A percentile compares a stretch with the other conserved stretches of the same genome.
phyloP scores from a whole-genome alignment of 192 early-diverging fungal genomes.

The Entophlyctis luteolus region DNA sequence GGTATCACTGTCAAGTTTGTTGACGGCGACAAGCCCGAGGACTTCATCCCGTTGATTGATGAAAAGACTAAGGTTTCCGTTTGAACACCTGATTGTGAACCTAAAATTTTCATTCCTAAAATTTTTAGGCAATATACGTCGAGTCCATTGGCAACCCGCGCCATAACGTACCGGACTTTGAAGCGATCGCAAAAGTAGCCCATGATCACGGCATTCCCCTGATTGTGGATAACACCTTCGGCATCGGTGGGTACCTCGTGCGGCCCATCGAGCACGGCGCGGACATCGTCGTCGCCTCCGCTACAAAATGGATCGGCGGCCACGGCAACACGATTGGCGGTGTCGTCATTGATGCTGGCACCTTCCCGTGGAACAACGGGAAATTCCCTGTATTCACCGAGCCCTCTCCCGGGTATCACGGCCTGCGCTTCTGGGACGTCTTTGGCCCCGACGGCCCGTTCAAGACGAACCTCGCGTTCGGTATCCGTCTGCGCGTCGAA shows the following conservation, averaged over 20 bases:
- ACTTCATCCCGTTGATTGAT: constrained; percentile 77
- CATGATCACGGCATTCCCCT: constrained; percentile 82
- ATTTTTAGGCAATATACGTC: constrained; percentile 67
- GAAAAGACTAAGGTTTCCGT: constrained; percentile 76
- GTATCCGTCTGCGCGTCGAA: constrained; percentile 77
- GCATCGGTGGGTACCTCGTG: constrained; percentile 74
- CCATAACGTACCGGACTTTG: constrained; percentile 84
- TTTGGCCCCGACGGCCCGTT: constrained; percentile 72
- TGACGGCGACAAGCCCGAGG: constrained; percentile 66
- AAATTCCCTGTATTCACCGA: constrained; percentile 84
- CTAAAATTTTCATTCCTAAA: too few relatives aligned
- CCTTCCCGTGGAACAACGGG: constrained; percentile 85
- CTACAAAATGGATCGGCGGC: constrained; percentile 87
- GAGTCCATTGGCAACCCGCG: constrained; percentile 91
- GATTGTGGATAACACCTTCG: constrained; percentile 96
- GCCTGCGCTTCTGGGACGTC: constrained; percentile 78
- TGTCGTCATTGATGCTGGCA: constrained; percentile 81
- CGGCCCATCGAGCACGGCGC: constrained; percentile 89
- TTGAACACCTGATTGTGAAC: too few relatives aligned
- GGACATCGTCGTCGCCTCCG: constrained; percentile 90
- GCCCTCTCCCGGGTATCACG: constrained; percentile 80
- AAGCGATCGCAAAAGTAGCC: constrained; percentile 73
- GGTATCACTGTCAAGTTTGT: constrained; percentile 81
- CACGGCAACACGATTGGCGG: constrained; percentile 93
- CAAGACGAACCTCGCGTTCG: constrained; percentile 64